Base-by-base conservation (phyloP, 1,284 basidiomycete genomes). In the Athelia psychrophila region DNA sequence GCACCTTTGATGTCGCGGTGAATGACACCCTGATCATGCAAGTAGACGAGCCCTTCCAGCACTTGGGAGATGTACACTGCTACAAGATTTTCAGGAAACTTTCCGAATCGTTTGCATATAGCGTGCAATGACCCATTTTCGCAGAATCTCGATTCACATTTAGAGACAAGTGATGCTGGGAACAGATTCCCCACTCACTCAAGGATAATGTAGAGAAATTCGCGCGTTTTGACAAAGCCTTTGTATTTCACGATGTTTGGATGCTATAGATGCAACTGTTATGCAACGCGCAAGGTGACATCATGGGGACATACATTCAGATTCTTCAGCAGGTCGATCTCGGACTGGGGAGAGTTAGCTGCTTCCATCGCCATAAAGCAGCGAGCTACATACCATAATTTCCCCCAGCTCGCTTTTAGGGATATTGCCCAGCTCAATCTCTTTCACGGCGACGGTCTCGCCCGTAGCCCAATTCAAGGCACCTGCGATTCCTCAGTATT, bases 1-100 rank as follows among this genome's bases (percentile, higher is more conserved):
- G 95, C 95, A 36, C 95, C 95, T 69, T 98, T 98, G 76, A 98
- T 98, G 63, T 98, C 95, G n/a, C 95, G 83, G 69, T 98, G 95
- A 59, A 98, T 97, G 52, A 98, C 95, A 76, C 95, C 95, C 73
- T 96, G 93, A 60, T 97, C 95, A 65, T 98, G 95, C 12, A 98
- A 83, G 67, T 98, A 98, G 44, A 94, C 86, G 19, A 98, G 78
- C 1, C 95, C 95, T 64, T 96, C 91, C 32, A 98, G 79, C 18
- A 94, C 88, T 71, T 98, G 96, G 47, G 90, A 91, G 61, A 98
- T 93, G 73, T 98, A 98, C 10, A 98, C 93, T 1, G 92, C 95
- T 40, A 98, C 96, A 30, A 98, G 84, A 57, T 85, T 91, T 70
- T 99, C 96, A 0, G 96, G 96, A 64, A 98, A 98, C 74, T 98